Evolutionary conservation across 176 grass and related monocot genomes (phyloP).

Genomic region (Ensete glaucum): DNA sequence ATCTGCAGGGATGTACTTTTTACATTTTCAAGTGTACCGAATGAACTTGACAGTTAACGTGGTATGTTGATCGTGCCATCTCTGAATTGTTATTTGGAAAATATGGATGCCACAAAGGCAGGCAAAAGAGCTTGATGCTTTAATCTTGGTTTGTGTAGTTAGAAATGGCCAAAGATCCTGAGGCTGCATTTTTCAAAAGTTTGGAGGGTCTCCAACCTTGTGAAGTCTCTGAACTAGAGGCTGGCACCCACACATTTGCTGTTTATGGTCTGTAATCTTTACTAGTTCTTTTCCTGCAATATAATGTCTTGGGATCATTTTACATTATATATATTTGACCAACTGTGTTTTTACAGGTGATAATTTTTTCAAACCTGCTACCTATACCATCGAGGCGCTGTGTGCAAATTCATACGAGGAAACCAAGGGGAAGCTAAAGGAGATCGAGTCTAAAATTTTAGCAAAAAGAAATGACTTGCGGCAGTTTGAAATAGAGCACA

Average conservation of each 20-base stretch:
- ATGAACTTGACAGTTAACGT: slow-evolving; percentile 53
- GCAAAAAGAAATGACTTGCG: slow-evolving; percentile 81
- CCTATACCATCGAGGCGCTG: slow-evolving; percentile 78
- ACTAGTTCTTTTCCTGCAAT: slow-evolving; percentile 48
- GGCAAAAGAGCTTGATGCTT: neutral
- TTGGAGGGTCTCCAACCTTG: slow-evolving; percentile 58
- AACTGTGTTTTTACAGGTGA: slow-evolving; percentile 44
- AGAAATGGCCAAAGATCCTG: slow-evolving; percentile 96
- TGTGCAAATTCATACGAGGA: slow-evolving; percentile 66
- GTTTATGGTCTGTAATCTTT: neutral
- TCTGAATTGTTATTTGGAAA: neutral
- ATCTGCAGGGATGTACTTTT: slow-evolving; percentile 94
- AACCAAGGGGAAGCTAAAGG: slow-evolving; percentile 67
- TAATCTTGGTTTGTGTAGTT: slow-evolving; percentile 34
- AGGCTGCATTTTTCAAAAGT: slow-evolving; percentile 70
- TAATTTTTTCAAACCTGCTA: slow-evolving; percentile 91
- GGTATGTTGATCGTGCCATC: neutral
- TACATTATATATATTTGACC: slow-evolving; percentile 13
- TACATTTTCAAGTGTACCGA: slow-evolving; percentile 97
- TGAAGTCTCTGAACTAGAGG: neutral
- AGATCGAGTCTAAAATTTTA: slow-evolving; percentile 81
- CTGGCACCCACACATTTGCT: neutral
- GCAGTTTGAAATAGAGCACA: slow-evolving; percentile 78
- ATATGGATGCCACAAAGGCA: neutral
- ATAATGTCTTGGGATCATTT: slow-evolving; percentile 4